Percentiles rank a stretch among this genome's conserved stretches.
phyloP scores from a whole-genome alignment of 257 asterid species.

The Solanum peruvianum region DNA sequence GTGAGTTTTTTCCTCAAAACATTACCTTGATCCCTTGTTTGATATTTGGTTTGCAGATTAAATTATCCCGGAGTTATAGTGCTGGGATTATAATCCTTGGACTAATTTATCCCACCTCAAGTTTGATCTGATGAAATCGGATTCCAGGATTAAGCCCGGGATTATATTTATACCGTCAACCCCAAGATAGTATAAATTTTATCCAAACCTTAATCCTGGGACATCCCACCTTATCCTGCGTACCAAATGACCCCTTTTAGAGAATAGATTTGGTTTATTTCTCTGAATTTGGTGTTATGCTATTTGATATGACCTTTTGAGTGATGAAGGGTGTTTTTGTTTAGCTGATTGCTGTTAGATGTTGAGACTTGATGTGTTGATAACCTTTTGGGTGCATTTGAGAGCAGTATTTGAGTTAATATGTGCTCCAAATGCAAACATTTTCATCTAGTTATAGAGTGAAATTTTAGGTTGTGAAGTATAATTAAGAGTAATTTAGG shows the following conservation, averaged over 20 bases:
- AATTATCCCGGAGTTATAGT: not conserved
- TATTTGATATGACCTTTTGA: not conserved
- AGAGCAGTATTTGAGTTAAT: not conserved
- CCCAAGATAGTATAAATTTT: not conserved
- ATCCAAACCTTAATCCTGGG: not conserved
- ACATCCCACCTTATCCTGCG: not conserved
- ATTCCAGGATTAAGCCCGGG: not conserved
- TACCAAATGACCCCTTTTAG: not conserved
- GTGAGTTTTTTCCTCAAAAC: slow-evolving; percentile 23
- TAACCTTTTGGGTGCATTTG: not conserved
- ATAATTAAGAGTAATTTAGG: not conserved
- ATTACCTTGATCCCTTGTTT: not conserved
- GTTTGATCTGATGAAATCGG: not conserved
- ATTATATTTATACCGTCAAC: not conserved
- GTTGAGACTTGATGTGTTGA: not conserved
- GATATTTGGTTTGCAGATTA: not conserved
- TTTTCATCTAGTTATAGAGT: not conserved
- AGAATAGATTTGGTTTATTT: not conserved
- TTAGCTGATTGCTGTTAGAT: not conserved
- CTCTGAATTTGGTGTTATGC: not conserved
- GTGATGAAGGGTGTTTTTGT: not conserved
- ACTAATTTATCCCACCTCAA: not conserved
- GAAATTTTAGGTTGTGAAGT: not conserved
- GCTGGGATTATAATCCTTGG: not conserved
- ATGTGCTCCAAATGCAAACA: not conserved